Evolutionary conservation across 2,329 filamentous ascomycete genomes (phyloP), one percentile per base, ranked within the genome.

Genomic region (Ceratocystis alfenasii): DNA sequence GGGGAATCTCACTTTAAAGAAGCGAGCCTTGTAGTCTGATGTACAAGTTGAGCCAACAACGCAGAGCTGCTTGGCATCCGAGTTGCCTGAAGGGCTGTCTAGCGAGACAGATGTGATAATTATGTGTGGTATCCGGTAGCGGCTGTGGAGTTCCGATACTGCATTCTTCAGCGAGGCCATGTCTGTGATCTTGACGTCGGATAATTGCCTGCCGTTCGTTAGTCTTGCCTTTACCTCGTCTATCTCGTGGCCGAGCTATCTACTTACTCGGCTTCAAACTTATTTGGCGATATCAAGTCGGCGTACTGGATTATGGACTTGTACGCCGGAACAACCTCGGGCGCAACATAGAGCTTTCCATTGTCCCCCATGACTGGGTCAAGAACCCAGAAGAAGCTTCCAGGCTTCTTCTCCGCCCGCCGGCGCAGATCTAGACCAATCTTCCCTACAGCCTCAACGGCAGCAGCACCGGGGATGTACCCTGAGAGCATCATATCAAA

Each of bases 291-390:
- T 66, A 99, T 95, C 70, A 99, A 75, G 75, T 99, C 94, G 1
- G 94, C 93, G 71, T 93, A 82, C 45, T 81, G 81, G 25, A 97
- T 79, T 66, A 96, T 79, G 28, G 80, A 80, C 76, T 90, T 93
- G 75, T 97, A 99, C 15, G 89, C 91, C 0, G 92, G 92, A 17
- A 97, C 89, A 2, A 95, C 90, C 69, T 95, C 90, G 71, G 93
- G 87, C 5, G 87, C 89, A 6, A 99, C 93, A 73, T 99, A 99
- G 12, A 99, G 80, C 70, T 83, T 85, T 62, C 91, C 94, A 72
- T 96, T 91, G 74, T 99, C 94, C 36, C 94, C 94, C 94, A 99
- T 99, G 61, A 99, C 94, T 0, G 95, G 94, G 74, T 99, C 94
- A 30, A 99, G 81, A 2, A 96, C 90, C 93, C 93, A 97, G 77